Base-by-base conservation (phyloP, 2,329 filamentous ascomycete genomes). In the Ascochyta fabae region DNA sequence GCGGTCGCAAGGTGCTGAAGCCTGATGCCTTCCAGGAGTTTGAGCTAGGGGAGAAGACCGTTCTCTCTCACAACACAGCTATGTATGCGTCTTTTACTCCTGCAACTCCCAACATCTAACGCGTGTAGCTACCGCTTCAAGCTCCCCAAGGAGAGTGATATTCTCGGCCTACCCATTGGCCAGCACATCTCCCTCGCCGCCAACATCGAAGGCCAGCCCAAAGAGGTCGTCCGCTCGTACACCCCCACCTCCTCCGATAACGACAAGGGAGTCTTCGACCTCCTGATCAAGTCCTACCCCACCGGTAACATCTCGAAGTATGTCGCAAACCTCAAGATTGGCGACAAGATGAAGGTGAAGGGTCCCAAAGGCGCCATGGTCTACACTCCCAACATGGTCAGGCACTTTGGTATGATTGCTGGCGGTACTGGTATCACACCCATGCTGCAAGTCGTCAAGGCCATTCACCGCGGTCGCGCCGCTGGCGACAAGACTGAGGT, bases 281-380 rank as follows among this genome's bases (percentile, higher is more conserved):
- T 99, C 58, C 86, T 99, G 69, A 93, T 99, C 84, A 99, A 99
- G 84, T 92, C 92, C 24, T 99, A 99, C 80, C 92, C 93, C 2
- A 93, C 92, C 66, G 95, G 95, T 69, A 98, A 98, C 83, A 98
- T 99, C 83, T 96, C 91, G 77, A 93, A 92, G 81, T 84, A 96
- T 79, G 88, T 99, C 80, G 91, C 92, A 42, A 87, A 86, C 12
- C 85, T 99, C 60, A 85, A 85, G 61, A 84, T 97, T 58, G 93
- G 94, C 59, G 69, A 78, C 78, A 88, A 85, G 59, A 95, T 99
- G 84, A 91, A 91, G 75, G 89, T 98, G 69, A 88, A 86, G 69
- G 95, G 95, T 9, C 95, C 95, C 78, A 98, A 98, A 85, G 95
- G 95, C 68, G 94, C 94, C 68, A 97, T 99, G 84, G 91, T 96